These are phyloP conservation scores for Adansonia madagascariensis DNA, from an alignment of 441 rosid genomes.

Conservation along the genomic window DNA sequence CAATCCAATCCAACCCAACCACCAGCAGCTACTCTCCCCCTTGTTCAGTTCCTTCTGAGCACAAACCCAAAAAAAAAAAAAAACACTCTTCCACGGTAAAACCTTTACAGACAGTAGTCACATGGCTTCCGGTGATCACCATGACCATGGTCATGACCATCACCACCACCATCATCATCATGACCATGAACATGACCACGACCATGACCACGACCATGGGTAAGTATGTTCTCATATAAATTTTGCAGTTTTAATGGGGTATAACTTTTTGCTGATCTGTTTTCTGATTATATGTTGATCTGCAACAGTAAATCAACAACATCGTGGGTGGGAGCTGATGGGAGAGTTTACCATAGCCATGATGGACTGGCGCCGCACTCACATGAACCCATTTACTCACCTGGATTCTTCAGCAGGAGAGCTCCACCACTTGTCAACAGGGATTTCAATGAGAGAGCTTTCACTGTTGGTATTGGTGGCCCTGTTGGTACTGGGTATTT, in stretches of 20 bases:
- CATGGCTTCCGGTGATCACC: slow-evolving; percentile 64
- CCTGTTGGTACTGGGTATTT: slow-evolving; percentile 97
- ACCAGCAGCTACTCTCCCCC: not conserved
- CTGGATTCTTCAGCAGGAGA: slow-evolving; percentile 87
- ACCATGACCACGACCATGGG: slow-evolving; percentile 34
- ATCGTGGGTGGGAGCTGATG: slow-evolving; percentile 80
- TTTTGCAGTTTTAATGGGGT: not conserved
- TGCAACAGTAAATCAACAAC: slow-evolving; percentile 37
- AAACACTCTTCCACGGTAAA: not conserved
- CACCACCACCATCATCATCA: slow-evolving; percentile 32
- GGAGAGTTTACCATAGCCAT: slow-evolving; percentile 88
- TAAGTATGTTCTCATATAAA: slow-evolving; percentile 26
- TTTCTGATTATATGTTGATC: slow-evolving; percentile 14
- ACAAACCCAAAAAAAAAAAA: not conserved
- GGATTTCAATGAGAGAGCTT: slow-evolving; percentile 89
- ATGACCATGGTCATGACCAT: slow-evolving; percentile 36
- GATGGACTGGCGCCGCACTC: slow-evolving; percentile 97
- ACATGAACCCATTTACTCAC: slow-evolving; percentile 95
- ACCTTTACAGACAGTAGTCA: slow-evolving; percentile 17
- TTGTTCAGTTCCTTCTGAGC: not conserved
- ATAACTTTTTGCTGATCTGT: not conserved
- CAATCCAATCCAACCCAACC: not conserved
- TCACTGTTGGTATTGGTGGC: slow-evolving; percentile 96
- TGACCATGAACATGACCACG: slow-evolving; percentile 27
- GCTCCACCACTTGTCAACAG: slow-evolving; percentile 79